These are phyloP conservation scores for Saprolegnia diclina DNA, from an alignment of 352 stramenopile species.

Conservation along the genomic window DNA sequence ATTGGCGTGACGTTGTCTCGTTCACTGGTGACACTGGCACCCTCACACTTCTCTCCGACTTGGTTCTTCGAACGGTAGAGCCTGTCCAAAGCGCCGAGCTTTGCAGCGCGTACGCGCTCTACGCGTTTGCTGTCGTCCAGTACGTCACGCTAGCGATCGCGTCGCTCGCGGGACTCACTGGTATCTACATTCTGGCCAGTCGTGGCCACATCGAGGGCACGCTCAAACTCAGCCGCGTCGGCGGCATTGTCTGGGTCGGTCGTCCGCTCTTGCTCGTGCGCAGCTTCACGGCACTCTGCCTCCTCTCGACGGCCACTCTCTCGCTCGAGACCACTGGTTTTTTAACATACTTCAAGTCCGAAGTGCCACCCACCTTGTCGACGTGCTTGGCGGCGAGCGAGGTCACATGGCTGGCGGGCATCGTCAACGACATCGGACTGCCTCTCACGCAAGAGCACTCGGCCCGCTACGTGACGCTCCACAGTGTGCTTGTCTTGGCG, in stretches of 20 bases:
- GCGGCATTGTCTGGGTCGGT: slow-evolving; percentile 7
- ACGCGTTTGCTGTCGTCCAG: not conserved
- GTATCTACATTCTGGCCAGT: not conserved
- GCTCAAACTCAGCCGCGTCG: not conserved
- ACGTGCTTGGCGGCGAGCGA: slow-evolving; percentile 10
- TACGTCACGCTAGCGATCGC: slow-evolving; percentile 25
- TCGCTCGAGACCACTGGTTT: not conserved
- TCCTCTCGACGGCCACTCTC: not conserved
- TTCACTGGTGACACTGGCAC: too few relatives aligned
- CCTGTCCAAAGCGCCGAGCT: too few relatives aligned
- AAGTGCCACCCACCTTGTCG: not conserved
- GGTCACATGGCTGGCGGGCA: slow-evolving; percentile 1
- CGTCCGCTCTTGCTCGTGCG: slow-evolving; percentile 1
- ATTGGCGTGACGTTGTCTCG: too few relatives aligned
- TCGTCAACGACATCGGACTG: slow-evolving; percentile 1
- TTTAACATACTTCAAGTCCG: not conserved
- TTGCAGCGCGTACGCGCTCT: too few relatives aligned
- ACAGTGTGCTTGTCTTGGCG: not conserved
- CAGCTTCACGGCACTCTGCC: not conserved
- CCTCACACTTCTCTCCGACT: too few relatives aligned
- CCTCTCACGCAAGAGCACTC: slow-evolving; percentile 9
- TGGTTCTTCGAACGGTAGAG: too few relatives aligned
- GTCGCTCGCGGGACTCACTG: too few relatives aligned
- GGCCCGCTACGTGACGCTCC: not conserved
- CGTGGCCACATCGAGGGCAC: not conserved